Conservation (phyloP, 23 red algal genomes). For the Pyropia yezoensis region DNA sequence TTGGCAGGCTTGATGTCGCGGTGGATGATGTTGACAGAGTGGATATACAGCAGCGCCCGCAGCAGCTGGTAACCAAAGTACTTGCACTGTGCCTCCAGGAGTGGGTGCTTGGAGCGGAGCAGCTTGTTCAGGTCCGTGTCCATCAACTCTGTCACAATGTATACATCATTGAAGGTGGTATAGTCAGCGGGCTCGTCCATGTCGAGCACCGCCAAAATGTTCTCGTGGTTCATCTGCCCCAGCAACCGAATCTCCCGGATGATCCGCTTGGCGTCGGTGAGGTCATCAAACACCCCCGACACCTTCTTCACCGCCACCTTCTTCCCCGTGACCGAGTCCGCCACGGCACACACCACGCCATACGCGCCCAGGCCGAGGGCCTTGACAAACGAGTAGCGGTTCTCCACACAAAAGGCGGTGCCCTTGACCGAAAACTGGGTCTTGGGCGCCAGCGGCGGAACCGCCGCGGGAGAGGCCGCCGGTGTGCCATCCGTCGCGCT, state of each 20-base stretch:
- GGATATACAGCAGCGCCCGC: conserved; percentile 83
- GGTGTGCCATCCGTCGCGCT: too few relatives aligned
- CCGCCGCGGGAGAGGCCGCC: too few relatives aligned
- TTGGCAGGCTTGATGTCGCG: conserved; percentile 95
- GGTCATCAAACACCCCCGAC: conserved; percentile 74
- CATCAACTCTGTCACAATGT: conserved; percentile 89
- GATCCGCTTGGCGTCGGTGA: conserved; percentile 84
- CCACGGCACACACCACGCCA: conserved; percentile 74
- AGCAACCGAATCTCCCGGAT: conserved; percentile 86
- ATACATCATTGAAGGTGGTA: conserved; percentile 78
- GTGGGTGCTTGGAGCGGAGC: conserved; percentile 36
- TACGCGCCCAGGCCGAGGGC: conserved; percentile 87
- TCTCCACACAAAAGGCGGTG: conserved; percentile 35
- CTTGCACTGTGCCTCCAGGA: conserved; percentile 73
- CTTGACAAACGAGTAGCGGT: conserved; percentile 48
- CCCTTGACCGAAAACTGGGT: conserved; percentile 38
- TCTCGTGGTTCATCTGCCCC: conserved; percentile 65
- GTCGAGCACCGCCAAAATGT: conserved; percentile 74
- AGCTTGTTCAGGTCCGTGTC: conserved; percentile 94
- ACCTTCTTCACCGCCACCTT: conserved; percentile 93
- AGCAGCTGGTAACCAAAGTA: conserved; percentile 93
- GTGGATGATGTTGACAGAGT: conserved; percentile 68
- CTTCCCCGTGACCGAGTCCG: conserved; percentile 15
- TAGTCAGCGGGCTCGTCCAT: conserved; percentile 69
- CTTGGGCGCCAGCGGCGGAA: conserved; percentile 22